Base-by-base conservation (phyloP, 345 rosid genomes). In the Arabidopsis thaliana region DNA sequence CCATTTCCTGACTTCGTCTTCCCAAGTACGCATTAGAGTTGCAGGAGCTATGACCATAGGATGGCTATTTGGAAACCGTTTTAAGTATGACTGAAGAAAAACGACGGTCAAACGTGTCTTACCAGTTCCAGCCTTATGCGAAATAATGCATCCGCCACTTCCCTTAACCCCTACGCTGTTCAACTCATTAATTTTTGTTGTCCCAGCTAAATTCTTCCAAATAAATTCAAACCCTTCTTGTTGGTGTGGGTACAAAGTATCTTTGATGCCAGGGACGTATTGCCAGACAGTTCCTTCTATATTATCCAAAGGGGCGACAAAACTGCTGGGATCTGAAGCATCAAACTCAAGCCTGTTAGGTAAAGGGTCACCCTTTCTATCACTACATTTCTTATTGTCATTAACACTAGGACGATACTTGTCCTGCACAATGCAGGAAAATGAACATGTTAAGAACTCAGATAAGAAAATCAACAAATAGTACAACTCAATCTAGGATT, bases 71-170 rank as follows among this genome's bases (percentile, higher is more conserved):
- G 91, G 90, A 67, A 74, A 86, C 65, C 80, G 42, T 65, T 80
- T 53, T 57, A 91, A 36, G 76, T 79, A 88, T 11, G 93, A 63
- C 80, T 87, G 87, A 37, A 93, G 82, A 79, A 91, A 91, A 25
- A 82, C 83, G 22, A 93, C 85, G 46, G 96, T 73, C 45, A 93
- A 78, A n/a, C 90, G 89, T 14, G 98, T 87, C 80, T 93, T 93
- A 25, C 97, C 97, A 0, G 98, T 89, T 36, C 98, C 97, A 4
- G 96, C 91, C 22, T 89, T 85, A 67, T 93, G 98, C 0, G 97
- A 89, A 50, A 91, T 87, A 23, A 93, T 79, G 74, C 98, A 93
- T 23, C 98, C 98, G 12, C 75, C 82, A 20, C 74, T 42, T 60
- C 40, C 55, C 36, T 22, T 78, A 14, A 33, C 68, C 48, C 28